Conservation (phyloP, 2,329 filamentous ascomycete genomes). For the Hymenoscyphus infarciens region DNA sequence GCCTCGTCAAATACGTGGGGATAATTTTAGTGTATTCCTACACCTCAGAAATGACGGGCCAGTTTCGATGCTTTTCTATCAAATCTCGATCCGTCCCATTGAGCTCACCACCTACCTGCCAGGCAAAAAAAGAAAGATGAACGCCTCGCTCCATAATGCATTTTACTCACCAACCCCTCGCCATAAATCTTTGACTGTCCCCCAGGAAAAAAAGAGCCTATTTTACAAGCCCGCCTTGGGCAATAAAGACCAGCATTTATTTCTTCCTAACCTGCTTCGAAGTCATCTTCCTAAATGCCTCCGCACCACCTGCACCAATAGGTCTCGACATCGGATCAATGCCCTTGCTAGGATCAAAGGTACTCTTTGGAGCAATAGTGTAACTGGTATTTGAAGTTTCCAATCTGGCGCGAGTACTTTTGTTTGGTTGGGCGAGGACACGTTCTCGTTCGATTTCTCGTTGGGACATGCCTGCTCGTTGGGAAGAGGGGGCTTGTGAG, state of each 20-base stretch:
- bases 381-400: conserved; percentile 36
- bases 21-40: too few relatives aligned
- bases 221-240: background rate
- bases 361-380: conserved; percentile 47
- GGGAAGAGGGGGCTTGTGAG: conserved; percentile 30
- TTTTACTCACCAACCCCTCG: background rate
- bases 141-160: conserved; percentile 12
- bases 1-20: too few relatives aligned
- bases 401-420: conserved; percentile 52
- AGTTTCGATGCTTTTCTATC: background rate
- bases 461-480: conserved; percentile 28
- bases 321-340: conserved; percentile 50
- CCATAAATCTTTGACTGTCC: background rate
- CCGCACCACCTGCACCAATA: conserved; percentile 59
- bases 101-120: background rate
- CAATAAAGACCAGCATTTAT: background rate
- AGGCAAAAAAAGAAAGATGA: background rate
- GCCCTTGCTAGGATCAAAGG: conserved; percentile 51
- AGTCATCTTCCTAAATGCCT: conserved; percentile 64
- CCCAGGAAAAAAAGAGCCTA: background rate
- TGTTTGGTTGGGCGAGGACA: conserved; percentile 52
- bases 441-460: conserved; percentile 50
- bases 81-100: background rate
- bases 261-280: conserved; percentile 56
- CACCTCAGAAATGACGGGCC: background rate